A percentile compares a stretch with the other conserved stretches of the same genome.
Evolutionary conservation across 208 protist genomes (phyloP).

Genomic region (Leishmania lainsoni): DNA sequence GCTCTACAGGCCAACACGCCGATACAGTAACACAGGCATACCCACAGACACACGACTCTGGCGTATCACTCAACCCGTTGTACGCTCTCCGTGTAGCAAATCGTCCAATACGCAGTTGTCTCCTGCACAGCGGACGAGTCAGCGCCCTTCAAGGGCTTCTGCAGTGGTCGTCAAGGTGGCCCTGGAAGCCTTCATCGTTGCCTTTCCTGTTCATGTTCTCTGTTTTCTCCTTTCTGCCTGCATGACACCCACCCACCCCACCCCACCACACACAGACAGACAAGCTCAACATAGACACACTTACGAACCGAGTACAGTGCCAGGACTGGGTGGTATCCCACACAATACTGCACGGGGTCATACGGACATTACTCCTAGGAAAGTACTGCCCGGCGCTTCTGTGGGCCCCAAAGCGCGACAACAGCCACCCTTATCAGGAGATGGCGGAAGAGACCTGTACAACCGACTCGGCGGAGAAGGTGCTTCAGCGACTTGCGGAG

Average conservation of each 20-base stretch:
- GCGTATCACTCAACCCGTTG: background rate
- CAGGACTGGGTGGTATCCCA: background rate
- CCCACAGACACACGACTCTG: background rate
- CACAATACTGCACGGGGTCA: background rate
- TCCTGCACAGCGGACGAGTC: background rate
- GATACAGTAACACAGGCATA: background rate
- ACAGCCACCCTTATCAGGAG: background rate
- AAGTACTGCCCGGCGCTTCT: background rate
- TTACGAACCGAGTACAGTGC: background rate
- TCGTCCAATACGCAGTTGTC: background rate
- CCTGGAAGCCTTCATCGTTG: background rate
- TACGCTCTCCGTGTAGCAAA: background rate
- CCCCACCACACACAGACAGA: background rate
- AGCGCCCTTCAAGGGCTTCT: background rate
- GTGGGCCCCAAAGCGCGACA: background rate
- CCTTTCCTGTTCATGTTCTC: background rate
- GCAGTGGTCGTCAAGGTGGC: background rate
- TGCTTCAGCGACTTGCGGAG: conserved; percentile 59
- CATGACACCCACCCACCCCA: background rate
- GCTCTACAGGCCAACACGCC: background rate
- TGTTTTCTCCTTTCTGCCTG: background rate
- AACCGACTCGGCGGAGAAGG: conserved; percentile 13
- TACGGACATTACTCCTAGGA: background rate
- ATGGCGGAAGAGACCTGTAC: background rate
- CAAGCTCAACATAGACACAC: too few species aligned